Conservation (phyloP, 306 rosid species). For the Parietaria judaica region DNA sequence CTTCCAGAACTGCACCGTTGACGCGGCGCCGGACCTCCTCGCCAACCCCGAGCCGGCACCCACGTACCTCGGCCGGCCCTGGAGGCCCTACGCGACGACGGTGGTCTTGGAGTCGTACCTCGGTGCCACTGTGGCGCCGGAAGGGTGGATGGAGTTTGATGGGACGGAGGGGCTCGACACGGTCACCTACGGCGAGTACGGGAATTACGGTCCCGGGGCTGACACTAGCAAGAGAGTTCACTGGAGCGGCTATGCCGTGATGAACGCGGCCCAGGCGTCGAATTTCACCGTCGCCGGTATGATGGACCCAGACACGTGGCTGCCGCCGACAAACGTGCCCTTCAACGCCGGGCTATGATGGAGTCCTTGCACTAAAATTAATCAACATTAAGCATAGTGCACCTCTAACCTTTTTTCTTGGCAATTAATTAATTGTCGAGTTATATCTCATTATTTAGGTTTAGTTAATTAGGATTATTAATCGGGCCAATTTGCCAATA, state of each 20-base stretch:
- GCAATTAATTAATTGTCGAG: no score
- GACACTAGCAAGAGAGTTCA: conserved; percentile 41
- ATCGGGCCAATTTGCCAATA: no score
- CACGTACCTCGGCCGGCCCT: conserved; percentile 53
- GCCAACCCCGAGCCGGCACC: conserved; percentile 15
- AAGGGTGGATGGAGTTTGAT: conserved; percentile 72
- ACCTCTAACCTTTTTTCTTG: no score
- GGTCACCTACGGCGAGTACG: conserved; percentile 55
- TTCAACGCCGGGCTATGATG: conserved; percentile 35
- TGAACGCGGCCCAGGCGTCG: conserved; percentile 55
- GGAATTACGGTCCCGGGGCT: conserved; percentile 65
- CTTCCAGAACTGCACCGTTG: conserved; percentile 66
- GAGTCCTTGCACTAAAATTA: background rate
- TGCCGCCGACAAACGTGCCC: conserved; percentile 64
- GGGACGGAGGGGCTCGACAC: conserved; percentile 63
- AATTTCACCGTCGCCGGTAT: conserved; percentile 60
- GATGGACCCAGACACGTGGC: conserved; percentile 60
- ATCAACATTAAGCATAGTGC: no score
- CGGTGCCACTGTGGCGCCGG: conserved; percentile 40
- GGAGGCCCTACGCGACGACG: conserved; percentile 36
- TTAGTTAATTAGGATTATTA: no score
- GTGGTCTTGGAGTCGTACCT: conserved; percentile 68
- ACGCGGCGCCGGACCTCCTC: conserved; percentile 48
- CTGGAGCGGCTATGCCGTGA: conserved; percentile 55
- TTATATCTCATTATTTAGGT: no score